Percentiles rank a stretch among this genome's conserved stretches.
These are phyloP conservation scores for Pilobolus umbonatus DNA, from an alignment of 192 early-diverging fungal species.

Conservation along the genomic window DNA sequence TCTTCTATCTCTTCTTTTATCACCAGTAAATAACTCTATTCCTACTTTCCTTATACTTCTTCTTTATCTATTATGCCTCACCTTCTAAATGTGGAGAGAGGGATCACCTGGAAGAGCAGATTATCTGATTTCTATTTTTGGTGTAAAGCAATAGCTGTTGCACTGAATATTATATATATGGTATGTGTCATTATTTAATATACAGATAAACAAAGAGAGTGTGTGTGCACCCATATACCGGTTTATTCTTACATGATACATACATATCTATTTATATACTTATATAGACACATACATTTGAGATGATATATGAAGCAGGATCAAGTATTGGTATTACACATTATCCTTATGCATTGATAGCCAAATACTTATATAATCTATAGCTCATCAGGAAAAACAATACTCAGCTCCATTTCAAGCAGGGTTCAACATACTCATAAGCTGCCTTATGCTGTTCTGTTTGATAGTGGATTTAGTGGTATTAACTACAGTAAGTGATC, in stretches of 20 bases:
- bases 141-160: conserved; percentile 2
- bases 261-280: neutral
- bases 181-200: neutral
- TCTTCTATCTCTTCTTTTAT: too few relatives aligned
- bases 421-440: neutral
- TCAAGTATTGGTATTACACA: neutral
- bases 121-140: neutral
- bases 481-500: conserved; percentile 19
- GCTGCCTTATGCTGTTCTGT: conserved; percentile 14
- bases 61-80: conserved; percentile 1
- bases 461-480: conserved; percentile 18
- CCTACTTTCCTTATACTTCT: neutral
- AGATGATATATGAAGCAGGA: conserved; percentile 5
- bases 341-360: neutral
- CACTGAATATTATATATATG: conserved; percentile 10
- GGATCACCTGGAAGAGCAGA: neutral
- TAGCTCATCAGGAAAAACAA: neutral
- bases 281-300: conserved; percentile 20
- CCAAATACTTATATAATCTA: neutral
- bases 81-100: neutral
- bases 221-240: too few relatives aligned
- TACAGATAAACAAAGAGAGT: neutral
- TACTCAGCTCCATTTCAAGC: conserved; percentile 1
- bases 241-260: neutral
- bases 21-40: neutral